Conservation (phyloP, 139 green algal genomes). For the Dunaliella sp. region DNA sequence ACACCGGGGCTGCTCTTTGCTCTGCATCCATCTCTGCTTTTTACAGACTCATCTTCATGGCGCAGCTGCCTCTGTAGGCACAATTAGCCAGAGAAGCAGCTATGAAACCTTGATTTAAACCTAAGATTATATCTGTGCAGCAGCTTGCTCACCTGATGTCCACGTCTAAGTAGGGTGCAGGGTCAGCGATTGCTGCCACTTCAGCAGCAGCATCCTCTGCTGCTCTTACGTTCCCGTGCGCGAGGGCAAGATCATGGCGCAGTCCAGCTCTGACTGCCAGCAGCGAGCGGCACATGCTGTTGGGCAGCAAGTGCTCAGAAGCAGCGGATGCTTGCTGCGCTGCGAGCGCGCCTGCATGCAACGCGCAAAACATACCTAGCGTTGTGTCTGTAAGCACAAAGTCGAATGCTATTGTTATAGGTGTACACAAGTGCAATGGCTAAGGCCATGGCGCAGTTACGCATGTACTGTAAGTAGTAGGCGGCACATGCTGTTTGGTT, state of each 20-base stretch:
- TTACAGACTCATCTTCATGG: not conserved
- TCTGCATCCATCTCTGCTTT: not conserved
- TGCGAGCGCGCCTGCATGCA: not conserved
- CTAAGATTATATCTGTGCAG: not conserved
- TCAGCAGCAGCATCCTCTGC: conserved; percentile 26
- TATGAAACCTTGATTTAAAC: not conserved
- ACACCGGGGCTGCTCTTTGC: not conserved
- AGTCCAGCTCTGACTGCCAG: conserved; percentile 34
- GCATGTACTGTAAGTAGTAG: too few species aligned
- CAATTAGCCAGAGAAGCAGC: not conserved
- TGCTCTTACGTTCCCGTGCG: conserved; percentile 28
- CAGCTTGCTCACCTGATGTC: conserved; percentile 9
- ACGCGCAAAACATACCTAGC: too few species aligned
- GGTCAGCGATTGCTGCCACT: conserved; percentile 43
- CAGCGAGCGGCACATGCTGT: conserved; percentile 24
- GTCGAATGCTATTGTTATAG: too few species aligned
- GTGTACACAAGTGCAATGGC: too few species aligned
- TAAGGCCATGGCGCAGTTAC: too few species aligned
- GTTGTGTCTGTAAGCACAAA: too few species aligned
- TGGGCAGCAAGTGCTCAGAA: conserved; percentile 1
- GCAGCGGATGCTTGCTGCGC: not conserved
- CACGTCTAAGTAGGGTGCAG: conserved; percentile 15
- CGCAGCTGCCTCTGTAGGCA: not conserved
- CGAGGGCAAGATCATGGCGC: conserved; percentile 45
- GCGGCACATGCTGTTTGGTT: too few species aligned